Evolutionary conservation across 768 basidiomycete genomes (phyloP).

Genomic region (Tephrocybe sp.): DNA sequence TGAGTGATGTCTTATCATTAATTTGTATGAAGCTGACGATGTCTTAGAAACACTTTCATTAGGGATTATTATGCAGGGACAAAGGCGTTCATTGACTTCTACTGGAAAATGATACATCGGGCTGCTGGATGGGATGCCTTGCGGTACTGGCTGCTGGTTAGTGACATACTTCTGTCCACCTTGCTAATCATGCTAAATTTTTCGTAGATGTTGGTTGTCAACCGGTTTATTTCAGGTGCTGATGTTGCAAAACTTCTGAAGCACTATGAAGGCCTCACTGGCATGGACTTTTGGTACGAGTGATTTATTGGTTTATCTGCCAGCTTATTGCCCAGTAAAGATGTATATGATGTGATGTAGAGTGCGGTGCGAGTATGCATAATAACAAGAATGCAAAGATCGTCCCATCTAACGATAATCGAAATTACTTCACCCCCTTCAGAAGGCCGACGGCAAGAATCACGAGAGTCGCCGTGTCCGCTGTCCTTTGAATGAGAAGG

Average conservation of each 20-base stretch:
- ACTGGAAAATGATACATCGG: slow-evolving; percentile 65
- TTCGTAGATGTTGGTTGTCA: slow-evolving; percentile 51
- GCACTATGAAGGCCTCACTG: slow-evolving; percentile 55
- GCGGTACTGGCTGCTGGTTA: slow-evolving; percentile 60
- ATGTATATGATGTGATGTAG: slow-evolving; percentile 3
- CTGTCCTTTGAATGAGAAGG: no score
- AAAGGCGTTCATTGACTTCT: slow-evolving; percentile 53
- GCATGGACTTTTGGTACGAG: slow-evolving; percentile 43
- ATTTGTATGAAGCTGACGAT: not conserved
- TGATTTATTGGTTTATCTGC: slow-evolving; percentile 12
- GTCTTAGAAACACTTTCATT: slow-evolving; percentile 52
- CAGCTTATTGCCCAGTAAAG: no score
- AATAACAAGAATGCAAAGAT: no score
- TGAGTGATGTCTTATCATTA: no score
- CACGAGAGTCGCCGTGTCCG: no score
- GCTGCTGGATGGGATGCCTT: slow-evolving; percentile 71
- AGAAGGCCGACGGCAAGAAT: no score
- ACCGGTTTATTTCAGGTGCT: slow-evolving; percentile 49
- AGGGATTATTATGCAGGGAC: slow-evolving; percentile 53
- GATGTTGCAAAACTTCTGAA: slow-evolving; percentile 52
- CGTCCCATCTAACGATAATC: no score
- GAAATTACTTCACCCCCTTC: no score
- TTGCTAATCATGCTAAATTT: not conserved
- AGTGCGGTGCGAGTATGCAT: no score
- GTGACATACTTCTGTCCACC: not conserved